Base-by-base conservation (phyloP, 768 basidiomycete genomes). In the Pseudohyphozyma bogoriensis region DNA sequence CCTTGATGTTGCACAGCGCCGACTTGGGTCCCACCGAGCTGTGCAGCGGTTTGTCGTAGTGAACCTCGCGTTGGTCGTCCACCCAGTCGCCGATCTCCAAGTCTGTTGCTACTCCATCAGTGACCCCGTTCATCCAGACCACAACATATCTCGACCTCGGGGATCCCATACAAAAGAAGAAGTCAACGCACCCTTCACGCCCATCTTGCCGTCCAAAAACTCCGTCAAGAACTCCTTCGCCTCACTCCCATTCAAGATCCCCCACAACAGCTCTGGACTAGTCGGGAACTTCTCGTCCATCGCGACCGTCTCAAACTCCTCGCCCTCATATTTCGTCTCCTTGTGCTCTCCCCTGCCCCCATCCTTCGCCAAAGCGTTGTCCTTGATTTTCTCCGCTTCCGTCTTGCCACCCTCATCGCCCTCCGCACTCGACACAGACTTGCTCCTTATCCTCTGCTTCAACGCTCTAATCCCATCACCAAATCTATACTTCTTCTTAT, bases 71-170 rank as follows among this genome's bases (percentile, higher is more conserved):
- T 31, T 83, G 37, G 35, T 83, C 80, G 20, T 78, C 81, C 0
- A 0, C 74, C 93, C 93, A 96, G 70, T 95, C 90, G 2, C 90
- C 86, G 70, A 89, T 88, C 72, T 97, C 90, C 60, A 97, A 81
- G 66, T 95, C 92, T 95, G 67, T 32, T 1, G 15, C 4, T 16
- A 13, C 20, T 36, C 24, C 18, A 46, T 39, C 22, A 47, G 22
- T 29, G 22, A 46, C 40, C 13, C 29, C 13, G 50, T n/a, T 22
- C 22, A 33, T 28, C n/a, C 28, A 16, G n/a, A n/a, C n/a, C n/a
- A n/a, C n/a, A n/a, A n/a, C n/a, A n/a, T n/a, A n/a, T n/a, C n/a
- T n/a, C n/a, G n/a, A n/a, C n/a, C n/a, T n/a, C n/a, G n/a, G n/a
- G n/a, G n/a, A n/a, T n/a, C 45, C 24, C 45, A 28, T 11, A n/a